Evolutionary conservation across 2,329 filamentous ascomycete genomes (phyloP).

Genomic region (Cladosporium sp.): DNA sequence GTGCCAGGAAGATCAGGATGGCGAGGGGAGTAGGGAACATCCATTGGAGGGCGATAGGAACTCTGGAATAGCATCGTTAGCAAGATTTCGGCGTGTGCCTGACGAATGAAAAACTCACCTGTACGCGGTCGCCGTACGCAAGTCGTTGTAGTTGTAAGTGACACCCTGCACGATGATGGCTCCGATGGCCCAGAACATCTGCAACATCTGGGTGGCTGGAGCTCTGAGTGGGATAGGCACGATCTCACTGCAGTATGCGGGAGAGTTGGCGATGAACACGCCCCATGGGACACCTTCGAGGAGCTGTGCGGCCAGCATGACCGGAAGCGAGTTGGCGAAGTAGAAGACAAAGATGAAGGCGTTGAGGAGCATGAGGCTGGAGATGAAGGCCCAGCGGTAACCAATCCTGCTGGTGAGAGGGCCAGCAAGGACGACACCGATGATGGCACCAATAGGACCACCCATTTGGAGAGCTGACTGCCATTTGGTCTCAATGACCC

Average conservation of each 20-base stretch:
- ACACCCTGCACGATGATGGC: conserved; percentile 60
- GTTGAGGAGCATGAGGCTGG: conserved; percentile 58
- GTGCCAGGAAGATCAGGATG: conserved; percentile 53
- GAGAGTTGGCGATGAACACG: conserved; percentile 65
- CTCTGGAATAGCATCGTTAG: conserved; percentile 36
- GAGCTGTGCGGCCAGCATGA: conserved; percentile 56
- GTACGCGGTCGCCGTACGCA: conserved; percentile 40
- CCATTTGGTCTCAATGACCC: conserved; percentile 55
- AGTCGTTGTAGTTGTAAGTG: conserved; percentile 55
- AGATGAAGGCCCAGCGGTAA: conserved; percentile 61
- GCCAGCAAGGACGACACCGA: conserved; percentile 61
- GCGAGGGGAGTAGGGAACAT: conserved; percentile 58
- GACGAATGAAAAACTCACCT: conserved; percentile 38
- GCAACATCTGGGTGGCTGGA: conserved; percentile 61
- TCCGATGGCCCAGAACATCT: conserved; percentile 67
- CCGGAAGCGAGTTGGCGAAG: conserved; percentile 51
- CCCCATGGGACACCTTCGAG: conserved; percentile 66
- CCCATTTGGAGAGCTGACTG: conserved; percentile 58
- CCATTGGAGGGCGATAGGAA: conserved; percentile 60
- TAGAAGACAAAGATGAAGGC: conserved; percentile 62
- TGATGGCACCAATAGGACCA: conserved; percentile 60
- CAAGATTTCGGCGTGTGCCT: conserved; percentile 29
- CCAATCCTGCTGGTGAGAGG: conserved; percentile 61
- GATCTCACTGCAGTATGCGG: conserved; percentile 61
- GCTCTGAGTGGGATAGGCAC: conserved; percentile 60